Percentiles rank a stretch among this genome's conserved stretches.
phyloP scores from a whole-genome alignment of 352 stramenopile species.

The Pythium rishiriense region DNA sequence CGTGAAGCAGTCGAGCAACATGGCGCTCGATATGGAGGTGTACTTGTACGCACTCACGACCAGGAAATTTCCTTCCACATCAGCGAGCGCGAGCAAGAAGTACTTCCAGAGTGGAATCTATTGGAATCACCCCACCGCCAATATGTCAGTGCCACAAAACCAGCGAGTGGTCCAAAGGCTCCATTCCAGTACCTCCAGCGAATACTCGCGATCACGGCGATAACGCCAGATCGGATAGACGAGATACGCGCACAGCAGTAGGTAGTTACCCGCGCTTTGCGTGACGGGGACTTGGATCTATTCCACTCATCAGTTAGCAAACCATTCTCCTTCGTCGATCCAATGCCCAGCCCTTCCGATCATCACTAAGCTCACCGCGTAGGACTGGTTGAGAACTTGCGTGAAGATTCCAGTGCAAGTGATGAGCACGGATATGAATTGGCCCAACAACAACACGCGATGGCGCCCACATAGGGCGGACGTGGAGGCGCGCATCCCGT shows the following conservation, averaged over 20 bases:
- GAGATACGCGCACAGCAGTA: conserved; percentile 64
- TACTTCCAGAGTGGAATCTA: conserved; percentile 88
- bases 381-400: conserved; percentile 77
- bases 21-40: conserved; percentile 95
- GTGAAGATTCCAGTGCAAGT: conserved; percentile 87
- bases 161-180: too few species aligned
- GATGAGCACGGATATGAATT: conserved; percentile 90
- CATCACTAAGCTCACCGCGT: conserved; percentile 40
- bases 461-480: conserved; percentile 43
- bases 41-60: conserved; percentile 95
- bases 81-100: conserved; percentile 88
- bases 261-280: conserved; percentile 72
- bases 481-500: conserved; percentile 3
- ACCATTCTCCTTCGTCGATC: not conserved
- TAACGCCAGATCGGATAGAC: conserved; percentile 45
- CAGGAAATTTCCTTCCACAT: conserved; percentile 96
- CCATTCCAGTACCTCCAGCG: conserved; percentile 44
- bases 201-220: conserved; percentile 43
- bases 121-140: conserved; percentile 9
- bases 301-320: not conserved
- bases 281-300: conserved; percentile 78
- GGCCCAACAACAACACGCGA: conserved; percentile 72
- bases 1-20: conserved; percentile 96
- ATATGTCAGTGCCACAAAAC: not conserved
- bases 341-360: not conserved